Evolutionary conservation across 2,329 filamentous ascomycete species (phyloP), one percentile per base, ranked within the genome.

Genomic region (Leptoxyphium fumago): DNA sequence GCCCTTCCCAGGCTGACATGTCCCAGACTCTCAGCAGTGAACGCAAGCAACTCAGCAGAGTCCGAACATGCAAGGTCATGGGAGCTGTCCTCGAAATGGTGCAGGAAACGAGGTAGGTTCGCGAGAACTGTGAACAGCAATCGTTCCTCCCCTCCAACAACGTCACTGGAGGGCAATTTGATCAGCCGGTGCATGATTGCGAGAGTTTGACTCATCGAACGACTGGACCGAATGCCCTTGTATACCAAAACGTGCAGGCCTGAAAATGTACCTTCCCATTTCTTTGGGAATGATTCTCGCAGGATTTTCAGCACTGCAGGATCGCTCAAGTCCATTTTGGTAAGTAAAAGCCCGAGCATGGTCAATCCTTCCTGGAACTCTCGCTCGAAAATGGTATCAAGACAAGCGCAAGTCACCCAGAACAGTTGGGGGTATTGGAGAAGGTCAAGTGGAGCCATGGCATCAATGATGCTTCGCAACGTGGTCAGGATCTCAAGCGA

Each of bases 401-500:
- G 68, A 59, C 91, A 98, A 10, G 91, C 91, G 55, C 88, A 95
- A 0, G 85, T 94, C 0, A 89, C 94, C 93, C 93, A 98, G 64
- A 98, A 96, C 1, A 98, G 70, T 56, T 96, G 89, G 1, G 91
- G 91, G 51, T 94, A 95, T n/a, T 80, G 78, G 40, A 94, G 65
- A 2, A 98, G 71, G 58, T 88, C 82, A 32, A 82, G 75, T 0
- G 82, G 73, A 15, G 88, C 80, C 26, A 96, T 68, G 44, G 89
- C 91, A 51, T 79, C 75, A 45, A 98, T 94, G 39, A 98, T 82
- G 0, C 87, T 87, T 58, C 93, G 88, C 42, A 98, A 64, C 0
- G 93, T 98, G 0, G 88, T 95, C 43, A 98, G 65, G 45, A 98
- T 96, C 60, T 98, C 93, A 81, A 96, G 89, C 0, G 91, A 93